Conservation (phyloP, 352 stramenopile species). For the Phytophthora podocarpi region DNA sequence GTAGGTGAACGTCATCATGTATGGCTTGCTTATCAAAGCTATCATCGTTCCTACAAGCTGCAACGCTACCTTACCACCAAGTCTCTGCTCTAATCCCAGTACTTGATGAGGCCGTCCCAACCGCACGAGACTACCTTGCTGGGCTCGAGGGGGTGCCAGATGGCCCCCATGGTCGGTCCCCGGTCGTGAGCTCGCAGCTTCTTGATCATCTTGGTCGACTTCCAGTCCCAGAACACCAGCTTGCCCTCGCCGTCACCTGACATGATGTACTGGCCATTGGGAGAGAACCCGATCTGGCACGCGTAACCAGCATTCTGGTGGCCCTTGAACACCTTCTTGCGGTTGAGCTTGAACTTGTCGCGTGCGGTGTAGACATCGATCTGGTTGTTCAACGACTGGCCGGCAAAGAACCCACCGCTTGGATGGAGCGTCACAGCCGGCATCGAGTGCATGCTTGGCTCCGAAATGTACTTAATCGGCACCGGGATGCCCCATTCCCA, state of each 20-base stretch:
- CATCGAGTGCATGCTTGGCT: slow-evolving; percentile 99
- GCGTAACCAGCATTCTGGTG: slow-evolving; percentile 96
- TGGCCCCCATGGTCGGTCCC: slow-evolving; percentile 93
- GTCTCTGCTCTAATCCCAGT: slow-evolving; percentile 95
- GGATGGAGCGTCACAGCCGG: slow-evolving; percentile 95
- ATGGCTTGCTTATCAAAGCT: no score
- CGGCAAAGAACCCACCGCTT: slow-evolving; percentile 91
- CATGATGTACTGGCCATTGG: slow-evolving; percentile 94
- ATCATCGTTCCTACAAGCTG: neutral
- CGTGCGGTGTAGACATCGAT: slow-evolving; percentile 97
- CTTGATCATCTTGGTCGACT: slow-evolving; percentile 92
- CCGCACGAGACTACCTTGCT: slow-evolving; percentile 97
- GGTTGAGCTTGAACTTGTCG: slow-evolving; percentile 95
- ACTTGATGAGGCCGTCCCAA: slow-evolving; percentile 99
- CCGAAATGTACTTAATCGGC: slow-evolving; percentile 99
- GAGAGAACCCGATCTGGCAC: slow-evolving; percentile 95
- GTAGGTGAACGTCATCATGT: no score
- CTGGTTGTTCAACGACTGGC: slow-evolving; percentile 98
- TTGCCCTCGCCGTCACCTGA: slow-evolving; percentile 97
- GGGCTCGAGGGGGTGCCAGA: slow-evolving; percentile 98
- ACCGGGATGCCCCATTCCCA: slow-evolving; percentile 98
- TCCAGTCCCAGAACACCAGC: slow-evolving; percentile 99
- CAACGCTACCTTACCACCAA: neutral
- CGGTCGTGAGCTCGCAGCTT: slow-evolving; percentile 92
- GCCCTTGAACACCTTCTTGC: slow-evolving; percentile 94